Base-by-base conservation (phyloP, 1,284 basidiomycete species). In the Sanghuangporus weigelae region DNA sequence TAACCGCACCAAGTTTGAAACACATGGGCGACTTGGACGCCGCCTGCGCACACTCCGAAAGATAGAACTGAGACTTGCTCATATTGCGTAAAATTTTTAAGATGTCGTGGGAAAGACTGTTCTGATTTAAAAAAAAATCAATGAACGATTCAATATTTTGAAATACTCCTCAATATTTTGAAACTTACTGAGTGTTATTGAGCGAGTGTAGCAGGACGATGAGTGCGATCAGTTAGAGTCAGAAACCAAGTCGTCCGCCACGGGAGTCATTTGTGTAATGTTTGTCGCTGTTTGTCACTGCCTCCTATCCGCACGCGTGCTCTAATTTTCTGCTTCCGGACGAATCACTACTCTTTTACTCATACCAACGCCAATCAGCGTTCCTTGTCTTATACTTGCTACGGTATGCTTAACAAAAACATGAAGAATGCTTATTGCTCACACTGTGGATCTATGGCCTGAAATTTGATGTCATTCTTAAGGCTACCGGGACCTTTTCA, bases 11-110 rank as follows among this genome's bases (percentile, higher is more conserved):
- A 54, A 85, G 77, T n/a, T 77, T 82, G 69, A 80, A 84, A 65
- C 76, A 77, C 83, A 84, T 84, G 36, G 79, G 73, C 38, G 78
- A 81, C 78, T 82, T 83, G 46, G 76, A 73, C 26, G 82, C 81
- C 35, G 77, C 80, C 63, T 81, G 77, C 54, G 76, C 73, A 69
- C 82, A 84, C 76, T 81, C 76, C 16, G 81, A 82, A 53, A 82
- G 73, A 69, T 83, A 83, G 69, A 77, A 81, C 75, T 81, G 77
- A 42, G 78, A 75, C 77, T 82, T 83, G 75, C 73, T 79, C 78
- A 80, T 78, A 55, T 39, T 19, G 38, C 48, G 19, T 39, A 14
- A 59, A 51, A 51, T 23, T 51, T 51, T 59, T 50, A 10, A 46
- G 21, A 26, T 7, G 39, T 26, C 38, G 49, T 42, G 21, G 35